These are phyloP conservation scores for Echinochloa phyllopogon DNA, from an alignment of 176 grass and related monocot genomes.

Conservation along the genomic window DNA sequence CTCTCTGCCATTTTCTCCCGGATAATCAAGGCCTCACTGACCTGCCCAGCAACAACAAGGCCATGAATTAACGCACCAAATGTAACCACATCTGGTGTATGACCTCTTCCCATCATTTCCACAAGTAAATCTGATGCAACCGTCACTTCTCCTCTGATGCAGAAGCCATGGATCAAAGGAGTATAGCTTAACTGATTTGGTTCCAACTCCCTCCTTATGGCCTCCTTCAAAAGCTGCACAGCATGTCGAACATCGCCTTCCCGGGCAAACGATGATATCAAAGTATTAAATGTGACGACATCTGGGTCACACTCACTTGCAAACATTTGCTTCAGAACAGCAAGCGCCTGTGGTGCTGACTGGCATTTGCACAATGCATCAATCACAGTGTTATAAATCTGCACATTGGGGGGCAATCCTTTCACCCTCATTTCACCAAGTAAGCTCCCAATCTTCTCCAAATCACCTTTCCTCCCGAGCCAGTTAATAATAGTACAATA, in stretches of 20 bases:
- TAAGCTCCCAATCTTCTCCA: slow-evolving; percentile 48
- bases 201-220: slow-evolving; percentile 59
- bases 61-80: slow-evolving; percentile 76
- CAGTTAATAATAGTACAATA: slow-evolving; percentile 70
- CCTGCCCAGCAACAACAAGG: slow-evolving; percentile 59
- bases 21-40: slow-evolving; percentile 63
- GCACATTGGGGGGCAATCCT: slow-evolving; percentile 59
- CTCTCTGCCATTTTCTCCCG: slow-evolving; percentile 73
- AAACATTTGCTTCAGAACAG: slow-evolving; percentile 73
- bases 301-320: slow-evolving; percentile 48
- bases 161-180: slow-evolving; percentile 69
- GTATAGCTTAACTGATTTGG: slow-evolving; percentile 73
- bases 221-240: slow-evolving; percentile 58
- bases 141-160: slow-evolving; percentile 46
- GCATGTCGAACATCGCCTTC: slow-evolving; percentile 51
- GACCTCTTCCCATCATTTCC: slow-evolving; percentile 68
- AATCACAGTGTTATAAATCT: slow-evolving; percentile 75
- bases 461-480: slow-evolving; percentile 60
- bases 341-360: slow-evolving; percentile 55
- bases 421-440: slow-evolving; percentile 64
- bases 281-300: slow-evolving; percentile 69
- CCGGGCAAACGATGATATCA: slow-evolving; percentile 64
- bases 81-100: slow-evolving; percentile 70
- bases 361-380: slow-evolving; percentile 54
- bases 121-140: slow-evolving; percentile 63